Conservation (phyloP, 202 grass and related monocot genomes). For the Hordeum pubiflorum region DNA sequence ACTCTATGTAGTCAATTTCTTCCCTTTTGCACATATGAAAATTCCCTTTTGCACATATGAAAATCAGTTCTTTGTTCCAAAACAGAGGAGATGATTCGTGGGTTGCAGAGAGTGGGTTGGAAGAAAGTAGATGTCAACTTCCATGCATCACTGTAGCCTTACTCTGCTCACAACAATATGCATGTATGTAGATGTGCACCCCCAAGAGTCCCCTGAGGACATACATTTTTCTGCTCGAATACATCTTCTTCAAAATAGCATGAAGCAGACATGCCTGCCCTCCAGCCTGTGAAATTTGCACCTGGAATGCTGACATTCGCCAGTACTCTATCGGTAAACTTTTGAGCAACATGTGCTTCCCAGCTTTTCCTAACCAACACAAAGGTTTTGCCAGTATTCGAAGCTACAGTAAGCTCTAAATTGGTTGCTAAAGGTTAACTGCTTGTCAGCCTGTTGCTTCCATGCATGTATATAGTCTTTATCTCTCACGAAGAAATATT, state of each 20-base stretch:
- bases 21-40: too few species aligned
- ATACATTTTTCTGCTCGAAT: not conserved
- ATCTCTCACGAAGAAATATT: not conserved
- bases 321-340: not conserved
- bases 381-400: not conserved
- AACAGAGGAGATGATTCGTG: conserved; percentile 81
- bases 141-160: conserved; percentile 64
- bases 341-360: not conserved
- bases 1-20: not conserved
- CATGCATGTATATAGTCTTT: not conserved
- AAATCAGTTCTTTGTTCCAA: not conserved
- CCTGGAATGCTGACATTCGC: not conserved
- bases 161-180: conserved; percentile 84
- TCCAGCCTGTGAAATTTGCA: conserved; percentile 37
- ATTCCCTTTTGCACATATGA: not conserved
- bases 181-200: conserved; percentile 35
- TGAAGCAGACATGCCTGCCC: conserved; percentile 47
- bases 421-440: not conserved
- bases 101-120: conserved; percentile 83
- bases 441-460: not conserved
- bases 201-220: not conserved
- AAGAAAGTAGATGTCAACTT: conserved; percentile 92
- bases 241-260: conserved; percentile 7
- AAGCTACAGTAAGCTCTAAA: not conserved
- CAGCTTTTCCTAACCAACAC: not conserved